Base-by-base conservation (phyloP, 2,329 filamentous ascomycete genomes). In the Trichoderma hamatum region DNA sequence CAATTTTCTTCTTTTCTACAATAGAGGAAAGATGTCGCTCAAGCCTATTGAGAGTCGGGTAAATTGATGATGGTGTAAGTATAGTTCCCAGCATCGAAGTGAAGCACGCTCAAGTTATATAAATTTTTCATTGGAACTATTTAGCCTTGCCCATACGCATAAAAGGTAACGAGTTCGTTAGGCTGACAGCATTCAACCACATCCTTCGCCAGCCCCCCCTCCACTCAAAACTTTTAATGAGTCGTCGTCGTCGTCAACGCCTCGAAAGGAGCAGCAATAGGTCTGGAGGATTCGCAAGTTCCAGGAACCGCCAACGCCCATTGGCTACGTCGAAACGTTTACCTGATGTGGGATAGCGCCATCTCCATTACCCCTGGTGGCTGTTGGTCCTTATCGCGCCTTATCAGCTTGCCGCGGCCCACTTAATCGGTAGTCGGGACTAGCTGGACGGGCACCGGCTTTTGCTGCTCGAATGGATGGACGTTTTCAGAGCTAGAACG, bases 321-420 rank as follows among this genome's bases (percentile, higher is more conserved):
- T 55, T 64, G 51, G 67, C 21, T 19, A 4, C 39, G 30, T 69
- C 58, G 68, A 70, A 70, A 51, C 10, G 51, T 26, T 56, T 63
- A 16, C 68, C 26, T 1, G 3, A 58, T 56, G 0, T 9, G 68
- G 63, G 56, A 49, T 32, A 58, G 68, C 62, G 68, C 26, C 68
- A 54, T 69, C 60, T 64, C 34, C 21, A 24, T 7, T 10, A 30
- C 34, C 52, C 43, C 63, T 59, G 24, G 34, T n/a, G 24, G 24
- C 34, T 19, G 43, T 13, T 7, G 39, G 14, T 32, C 14, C 34
- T 60, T 34, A 30, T 43, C 32, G 19, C 11, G 32, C 24, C 56
- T 60, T 60, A 51, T 46, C 39, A 2, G 16, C 46, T 49, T 16
- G 43, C 28, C 21, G 58, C 13, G 21, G 9, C 24, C 58, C 58